phyloP scores from a whole-genome alignment of 768 basidiomycete genomes.

The Strobilomyces dryophilus region DNA sequence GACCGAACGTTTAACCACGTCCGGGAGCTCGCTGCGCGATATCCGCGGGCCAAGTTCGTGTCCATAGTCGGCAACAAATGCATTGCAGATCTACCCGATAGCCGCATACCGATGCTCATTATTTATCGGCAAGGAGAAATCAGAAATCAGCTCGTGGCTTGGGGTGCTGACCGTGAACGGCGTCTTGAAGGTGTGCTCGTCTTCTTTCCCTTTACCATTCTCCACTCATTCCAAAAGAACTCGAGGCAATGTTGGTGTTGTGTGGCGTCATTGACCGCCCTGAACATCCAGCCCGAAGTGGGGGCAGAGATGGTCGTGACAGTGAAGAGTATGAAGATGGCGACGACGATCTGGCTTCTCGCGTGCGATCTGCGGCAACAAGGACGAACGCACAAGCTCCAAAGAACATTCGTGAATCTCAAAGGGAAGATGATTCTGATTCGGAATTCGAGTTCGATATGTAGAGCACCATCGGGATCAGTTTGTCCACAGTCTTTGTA shows the following conservation, averaged over 20 bases:
- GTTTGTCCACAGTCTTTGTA: neutral
- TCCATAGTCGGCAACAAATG: conserved; percentile 94
- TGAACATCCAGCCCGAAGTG: conserved; percentile 37
- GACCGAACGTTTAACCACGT: conserved; percentile 73
- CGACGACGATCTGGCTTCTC: conserved; percentile 46
- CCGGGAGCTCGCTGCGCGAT: conserved; percentile 65
- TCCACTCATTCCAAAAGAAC: conserved; percentile 39
- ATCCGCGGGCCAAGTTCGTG: conserved; percentile 93
- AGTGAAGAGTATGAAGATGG: conserved; percentile 44
- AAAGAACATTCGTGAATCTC: conserved; percentile 52
- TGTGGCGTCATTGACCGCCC: conserved; percentile 61
- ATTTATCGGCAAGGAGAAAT: conserved; percentile 93
- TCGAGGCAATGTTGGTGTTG: conserved; percentile 66
- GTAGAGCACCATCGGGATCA: conserved; percentile 28
- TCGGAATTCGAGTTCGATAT: conserved; percentile 75
- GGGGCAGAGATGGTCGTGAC: conserved; percentile 33
- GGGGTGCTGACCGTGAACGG: conserved; percentile 78
- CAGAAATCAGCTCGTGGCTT: conserved; percentile 76
- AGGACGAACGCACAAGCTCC: conserved; percentile 46
- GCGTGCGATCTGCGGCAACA: conserved; percentile 53
- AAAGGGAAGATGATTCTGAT: conserved; percentile 65
- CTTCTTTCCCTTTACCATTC: neutral
- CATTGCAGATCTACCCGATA: conserved; percentile 93
- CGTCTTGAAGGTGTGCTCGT: conserved; percentile 63
- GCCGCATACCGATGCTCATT: conserved; percentile 86